Base-by-base conservation (phyloP, 2,329 filamentous ascomycete genomes). In the Pezicula neosporulosa region DNA sequence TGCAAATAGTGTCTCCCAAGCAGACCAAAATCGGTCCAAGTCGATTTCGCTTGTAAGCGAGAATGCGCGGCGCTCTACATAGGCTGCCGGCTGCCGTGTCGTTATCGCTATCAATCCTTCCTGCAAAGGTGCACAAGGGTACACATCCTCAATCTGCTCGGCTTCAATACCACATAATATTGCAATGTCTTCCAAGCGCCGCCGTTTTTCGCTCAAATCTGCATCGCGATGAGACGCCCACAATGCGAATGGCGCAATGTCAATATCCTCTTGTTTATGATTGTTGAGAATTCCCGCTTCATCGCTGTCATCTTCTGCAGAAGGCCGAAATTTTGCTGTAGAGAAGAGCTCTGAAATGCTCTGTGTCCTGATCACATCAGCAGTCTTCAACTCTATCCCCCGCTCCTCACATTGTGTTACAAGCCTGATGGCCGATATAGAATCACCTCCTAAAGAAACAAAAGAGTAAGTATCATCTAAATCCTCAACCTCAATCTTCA, bases 111-210 rank as follows among this genome's bases (percentile, higher is more conserved):
- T 58, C 1, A 76, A 60, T 3, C 70, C 71, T 49, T 70, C 69
- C 47, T 76, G 73, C 0, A 75, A 60, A 1, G 67, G 63, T 4
- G 69, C 70, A 57, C 70, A 73, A 8, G 72, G 72, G 42, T 70
- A 74, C 1, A 68, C 55, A 48, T 76, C 70, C 30, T 66, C 46
- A 36, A 52, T 52, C 35, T 52, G 44, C 18, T 48, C 45, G 33
- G 19, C 28, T 16, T 30, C 27, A 30, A 44, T 21, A 44, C 33
- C 27, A 44, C 42, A 44, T 28, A 44, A 44, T 9, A 27, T 33
- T 16, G 42, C 42, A 44, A 44, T 27, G 12, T 44, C 42, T 24
- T 44, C 42, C n/a, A 44, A n/a, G 16, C 15, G 42, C 21, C 21
- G 42, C 42, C n/a, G 27, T 44, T 7, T 3, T 44, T 44, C 24